A percentile compares a stretch with the other conserved stretches of the same genome.
Conservation (phyloP, 192 early-diverging fungal species). For the Backusella tuberculispora region DNA sequence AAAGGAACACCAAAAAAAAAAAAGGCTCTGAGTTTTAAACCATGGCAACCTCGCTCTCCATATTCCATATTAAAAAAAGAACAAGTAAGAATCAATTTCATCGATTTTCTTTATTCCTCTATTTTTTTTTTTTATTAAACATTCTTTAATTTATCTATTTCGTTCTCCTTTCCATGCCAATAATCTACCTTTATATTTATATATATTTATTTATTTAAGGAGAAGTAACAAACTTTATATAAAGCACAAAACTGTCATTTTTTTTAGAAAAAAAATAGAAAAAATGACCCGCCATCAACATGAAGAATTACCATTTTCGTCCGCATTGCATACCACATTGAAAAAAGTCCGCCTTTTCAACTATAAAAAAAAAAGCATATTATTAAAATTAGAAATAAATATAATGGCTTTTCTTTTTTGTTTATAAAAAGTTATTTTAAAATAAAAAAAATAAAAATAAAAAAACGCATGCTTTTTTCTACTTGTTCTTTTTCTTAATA, state of each 20-base stretch:
- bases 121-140: too few species aligned
- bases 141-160: too few species aligned
- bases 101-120: too few species aligned
- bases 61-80: neutral
- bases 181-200: too few species aligned
- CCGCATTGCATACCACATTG: neutral
- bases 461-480: neutral
- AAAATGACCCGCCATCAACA: conserved; percentile 2
- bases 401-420: too few species aligned
- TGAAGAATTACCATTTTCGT: conserved; percentile 11
- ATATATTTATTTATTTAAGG: too few species aligned
- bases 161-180: too few species aligned
- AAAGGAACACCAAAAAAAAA: conserved; percentile 50
- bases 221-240: neutral
- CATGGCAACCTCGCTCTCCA: neutral
- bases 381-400: conserved; percentile 14
- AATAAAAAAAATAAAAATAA: neutral
- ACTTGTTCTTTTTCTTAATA: neutral
- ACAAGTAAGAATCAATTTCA: neutral
- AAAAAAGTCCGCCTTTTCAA: conserved; percentile 4
- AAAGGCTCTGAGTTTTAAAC: neutral
- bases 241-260: conserved; percentile 6
- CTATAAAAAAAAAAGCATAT: neutral
- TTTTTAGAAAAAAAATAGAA: neutral
- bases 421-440: neutral